phyloP scores from a whole-genome alignment of 306 rosid genomes.

The Vigna radiata region DNA sequence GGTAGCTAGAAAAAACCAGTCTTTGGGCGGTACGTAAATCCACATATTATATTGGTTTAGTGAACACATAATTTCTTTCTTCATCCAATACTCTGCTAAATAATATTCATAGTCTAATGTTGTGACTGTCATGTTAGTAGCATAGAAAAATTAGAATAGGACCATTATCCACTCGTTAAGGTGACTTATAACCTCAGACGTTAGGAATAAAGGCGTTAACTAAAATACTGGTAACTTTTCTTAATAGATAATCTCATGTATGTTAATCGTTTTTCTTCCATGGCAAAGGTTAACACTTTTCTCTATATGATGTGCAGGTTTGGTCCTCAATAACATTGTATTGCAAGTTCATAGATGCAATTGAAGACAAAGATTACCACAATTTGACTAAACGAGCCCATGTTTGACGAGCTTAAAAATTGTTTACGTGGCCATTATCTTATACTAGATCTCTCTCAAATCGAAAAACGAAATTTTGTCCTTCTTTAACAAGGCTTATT shows the following conservation, averaged over 20 bases:
- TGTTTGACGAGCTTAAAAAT: too few species aligned
- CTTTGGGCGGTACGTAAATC: too few species aligned
- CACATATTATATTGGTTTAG: too few species aligned
- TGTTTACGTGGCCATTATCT: too few species aligned
- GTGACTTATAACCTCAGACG: neutral
- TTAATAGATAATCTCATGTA: too few species aligned
- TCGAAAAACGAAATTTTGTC: too few species aligned
- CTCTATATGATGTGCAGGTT: conserved; percentile 58
- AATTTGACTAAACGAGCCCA: conserved; percentile 78
- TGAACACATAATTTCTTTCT: neutral
- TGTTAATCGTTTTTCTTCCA: neutral
- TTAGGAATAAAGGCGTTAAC: neutral
- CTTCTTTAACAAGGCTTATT: too few species aligned
- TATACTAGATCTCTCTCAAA: too few species aligned
- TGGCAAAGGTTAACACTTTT: neutral
- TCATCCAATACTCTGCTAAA: neutral
- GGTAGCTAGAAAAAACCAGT: too few species aligned
- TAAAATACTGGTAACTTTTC: neutral
- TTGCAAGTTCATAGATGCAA: conserved; percentile 75
- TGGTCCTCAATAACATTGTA: conserved; percentile 82
- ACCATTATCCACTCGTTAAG: neutral
- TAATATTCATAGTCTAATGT: neutral
- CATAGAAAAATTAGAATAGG: neutral
- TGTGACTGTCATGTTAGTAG: neutral
- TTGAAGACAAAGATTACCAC: conserved; percentile 76